Evolutionary conservation across 2,329 filamentous ascomycete genomes (phyloP).

Genomic region (Nannizziopsis arthrosporioides): DNA sequence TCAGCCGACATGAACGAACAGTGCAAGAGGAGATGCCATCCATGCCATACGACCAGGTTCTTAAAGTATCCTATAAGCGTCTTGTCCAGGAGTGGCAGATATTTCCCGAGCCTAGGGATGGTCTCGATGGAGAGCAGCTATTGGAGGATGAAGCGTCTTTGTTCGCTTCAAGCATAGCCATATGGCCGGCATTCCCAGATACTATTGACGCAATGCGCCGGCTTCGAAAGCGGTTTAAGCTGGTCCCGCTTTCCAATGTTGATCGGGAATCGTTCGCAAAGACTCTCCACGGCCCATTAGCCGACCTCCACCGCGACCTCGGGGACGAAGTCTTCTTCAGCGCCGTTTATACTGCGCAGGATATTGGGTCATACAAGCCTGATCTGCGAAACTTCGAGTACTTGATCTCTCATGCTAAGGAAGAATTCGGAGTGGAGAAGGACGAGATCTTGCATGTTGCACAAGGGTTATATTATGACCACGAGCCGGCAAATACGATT

Average conservation of each 20-base stretch:
- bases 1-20: constrained; percentile 37
- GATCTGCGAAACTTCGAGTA: constrained; percentile 53
- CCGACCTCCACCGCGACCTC: constrained; percentile 29
- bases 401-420: constrained; percentile 44
- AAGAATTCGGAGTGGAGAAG: constrained; percentile 46
- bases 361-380: constrained; percentile 63
- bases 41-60: constrained; percentile 49
- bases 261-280: constrained; percentile 42
- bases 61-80: constrained; percentile 37
- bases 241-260: constrained; percentile 48
- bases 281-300: constrained; percentile 40
- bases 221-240: constrained; percentile 40
- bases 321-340: constrained; percentile 40
- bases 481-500: constrained; percentile 50
- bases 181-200: constrained; percentile 48
- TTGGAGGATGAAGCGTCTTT: constrained; percentile 28
- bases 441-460: constrained; percentile 55
- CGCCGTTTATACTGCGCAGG: constrained; percentile 56
- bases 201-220: constrained; percentile 42
- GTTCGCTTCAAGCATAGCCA: constrained; percentile 41
- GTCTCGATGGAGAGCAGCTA: not conserved
- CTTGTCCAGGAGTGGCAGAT: constrained; percentile 24
- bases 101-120: constrained; percentile 12
- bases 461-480: constrained; percentile 55
- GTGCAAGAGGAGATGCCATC: constrained; percentile 46